Base-by-base conservation (phyloP, 495 filamentous ascomycete genomes). In the Hypoxylon trugodes region DNA sequence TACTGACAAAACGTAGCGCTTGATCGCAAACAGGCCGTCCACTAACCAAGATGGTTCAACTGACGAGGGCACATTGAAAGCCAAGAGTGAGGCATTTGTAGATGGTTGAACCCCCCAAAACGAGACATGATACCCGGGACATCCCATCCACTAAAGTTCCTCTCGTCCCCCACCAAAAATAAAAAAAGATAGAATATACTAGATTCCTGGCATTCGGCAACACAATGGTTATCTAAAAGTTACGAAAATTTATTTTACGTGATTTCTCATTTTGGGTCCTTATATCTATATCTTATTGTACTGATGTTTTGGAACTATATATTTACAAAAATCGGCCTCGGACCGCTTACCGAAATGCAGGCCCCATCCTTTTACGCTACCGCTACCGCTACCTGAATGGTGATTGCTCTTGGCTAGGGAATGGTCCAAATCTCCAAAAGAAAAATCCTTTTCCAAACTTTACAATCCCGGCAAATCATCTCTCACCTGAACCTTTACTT, bases 21-120 rank as follows among this genome's bases (percentile, higher is more conserved):
- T 80, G 15, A 78, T 80, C 51, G 74, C 76, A 38, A 80, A 80
- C 68, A 69, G 76, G 2, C 65, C 71, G 37, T 74, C 69, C 3
- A 66, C 74, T 18, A 55, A 70, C 45, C 33, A 50, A n/a, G 61
- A 69, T 6, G 70, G 74, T 12, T 65, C 63, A 4, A 59, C 73
- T 43, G 63, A 73, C 6, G 69, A 70, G 51, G 66, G 45, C 18
- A 63, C 61, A 15, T 30, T 46, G 42, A 74, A 77, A 54, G 75
- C 74, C 10, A 72, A 72, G 61, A 73, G 50, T 24, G 74, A 76
- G 48, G 71, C 70, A 24, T 76, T 77, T 35, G 66, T 65, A n/a
- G 72, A 78, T 46, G 72, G n/a, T 66, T 51, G 74, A 45, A 70
- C 19, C 12, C 37, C 40, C 50, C 32, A 38, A 15, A 41, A 49